Conservation (phyloP, 257 asterid species). For the Sherardia arvensis region DNA sequence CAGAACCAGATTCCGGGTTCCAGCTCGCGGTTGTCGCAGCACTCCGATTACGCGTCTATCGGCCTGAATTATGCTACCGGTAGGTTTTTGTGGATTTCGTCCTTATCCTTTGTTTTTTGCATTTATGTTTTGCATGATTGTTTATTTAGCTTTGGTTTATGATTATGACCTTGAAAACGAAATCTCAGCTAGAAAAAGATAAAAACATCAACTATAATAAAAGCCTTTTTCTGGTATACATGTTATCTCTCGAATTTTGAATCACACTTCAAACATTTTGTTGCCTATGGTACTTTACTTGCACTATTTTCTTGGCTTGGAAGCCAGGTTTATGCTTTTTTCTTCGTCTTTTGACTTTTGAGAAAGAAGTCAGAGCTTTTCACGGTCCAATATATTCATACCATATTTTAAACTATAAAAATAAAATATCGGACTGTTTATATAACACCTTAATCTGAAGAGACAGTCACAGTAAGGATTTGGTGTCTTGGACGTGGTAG, state of each 20-base stretch:
- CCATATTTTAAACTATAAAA: too few species aligned
- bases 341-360: not conserved
- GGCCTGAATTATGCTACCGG: conserved; percentile 55
- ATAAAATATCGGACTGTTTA: too few species aligned
- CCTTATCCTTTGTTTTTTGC: not conserved
- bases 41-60: conserved; percentile 32
- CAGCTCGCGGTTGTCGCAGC: conserved; percentile 32
- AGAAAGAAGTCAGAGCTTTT: not conserved
- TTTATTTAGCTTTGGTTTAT: not conserved
- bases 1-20: conserved; percentile 26
- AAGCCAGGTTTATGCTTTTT: not conserved
- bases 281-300: too few species aligned
- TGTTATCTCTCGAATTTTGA: not conserved
- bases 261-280: too few species aligned
- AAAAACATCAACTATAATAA: not conserved
- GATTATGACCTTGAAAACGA: not conserved
- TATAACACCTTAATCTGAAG: too few species aligned
- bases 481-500: not conserved
- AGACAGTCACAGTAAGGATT: too few species aligned
- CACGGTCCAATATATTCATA: too few species aligned
- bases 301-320: not conserved
- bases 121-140: not conserved
- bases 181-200: not conserved
- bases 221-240: not conserved
- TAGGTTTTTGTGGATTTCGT: conserved; percentile 18